phyloP scores from a whole-genome alignment of 2,329 filamentous ascomycete genomes.

The Exophiala spinifera region DNA sequence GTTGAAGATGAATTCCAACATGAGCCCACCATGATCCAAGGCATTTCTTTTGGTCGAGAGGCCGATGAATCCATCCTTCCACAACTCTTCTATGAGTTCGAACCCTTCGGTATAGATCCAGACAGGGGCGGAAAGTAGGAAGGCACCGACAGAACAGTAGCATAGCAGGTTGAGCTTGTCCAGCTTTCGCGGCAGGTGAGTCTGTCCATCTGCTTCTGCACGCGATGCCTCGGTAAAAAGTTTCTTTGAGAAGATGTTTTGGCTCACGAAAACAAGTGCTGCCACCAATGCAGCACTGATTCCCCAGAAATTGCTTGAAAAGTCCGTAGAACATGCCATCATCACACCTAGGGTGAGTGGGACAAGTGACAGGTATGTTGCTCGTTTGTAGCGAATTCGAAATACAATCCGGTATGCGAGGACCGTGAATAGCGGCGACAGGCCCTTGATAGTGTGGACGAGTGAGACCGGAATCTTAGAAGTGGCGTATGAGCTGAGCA shows the following conservation, averaged over 20 bases:
- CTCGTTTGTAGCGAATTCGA: slow-evolving; percentile 78
- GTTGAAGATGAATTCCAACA: slow-evolving; percentile 92
- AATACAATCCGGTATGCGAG: slow-evolving; percentile 87
- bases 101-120: slow-evolving; percentile 93
- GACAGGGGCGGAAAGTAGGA: slow-evolving; percentile 80
- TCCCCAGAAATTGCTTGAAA: slow-evolving; percentile 84
- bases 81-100: slow-evolving; percentile 70
- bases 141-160: slow-evolving; percentile 93
- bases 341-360: slow-evolving; percentile 92
- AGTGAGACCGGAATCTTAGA: slow-evolving; percentile 93
- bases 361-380: slow-evolving; percentile 86
- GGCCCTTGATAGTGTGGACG: slow-evolving; percentile 96
- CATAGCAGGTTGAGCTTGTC: slow-evolving; percentile 96
- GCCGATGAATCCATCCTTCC: slow-evolving; percentile 75
- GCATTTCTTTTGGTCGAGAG: slow-evolving; percentile 74
- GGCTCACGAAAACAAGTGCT: slow-evolving; percentile 92
- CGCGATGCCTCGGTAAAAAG: slow-evolving; percentile 92
- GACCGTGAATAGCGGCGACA: slow-evolving; percentile 93
- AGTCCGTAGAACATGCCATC: slow-evolving; percentile 89
- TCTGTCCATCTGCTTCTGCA: slow-evolving; percentile 70
- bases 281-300: slow-evolving; percentile 83
- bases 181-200: slow-evolving; percentile 68
- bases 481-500: slow-evolving; percentile 89
- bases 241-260: slow-evolving; percentile 98
- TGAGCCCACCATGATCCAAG: slow-evolving; percentile 58